Base-by-base conservation (phyloP, 768 basidiomycete species). In the Calocybe cyanea region DNA sequence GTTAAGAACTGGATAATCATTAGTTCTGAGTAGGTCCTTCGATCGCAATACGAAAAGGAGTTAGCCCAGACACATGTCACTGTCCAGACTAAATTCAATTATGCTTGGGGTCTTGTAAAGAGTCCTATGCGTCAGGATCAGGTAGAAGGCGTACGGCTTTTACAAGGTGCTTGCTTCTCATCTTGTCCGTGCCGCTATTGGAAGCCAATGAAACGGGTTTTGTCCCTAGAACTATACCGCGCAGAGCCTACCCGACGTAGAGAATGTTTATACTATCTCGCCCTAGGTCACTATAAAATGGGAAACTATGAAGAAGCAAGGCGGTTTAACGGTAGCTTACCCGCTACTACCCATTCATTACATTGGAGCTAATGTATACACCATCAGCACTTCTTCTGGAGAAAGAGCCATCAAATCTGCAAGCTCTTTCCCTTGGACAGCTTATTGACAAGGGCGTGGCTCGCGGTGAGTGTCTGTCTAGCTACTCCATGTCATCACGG, bases 51-150 rank as follows among this genome's bases (percentile, higher is more conserved):
- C 67, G 80, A 91, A 74, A 92, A 84, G 64, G 95, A 99, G 63
- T 71, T 81, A 15, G 72, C 78, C 0, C 85, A 92, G 52, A 76
- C 81, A 40, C 92, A 95, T 64, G 78, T 96, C 48, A 92, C 91
- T 8, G 78, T 85, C 6, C 96, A 99, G 69, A 95, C 93, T 32
- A 94, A 92, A 63, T 99, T 99, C 73, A 98, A 98, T 70, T 94
- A 87, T 65, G 81, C 91, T 32, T 96, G 95, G 95, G 95, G 95
- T 2, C 73, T 95, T 24, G 90, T 98, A 42, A 98, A 98, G 73
- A 91, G 89, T 57, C 88, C 87, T 10, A 65, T 80, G 55, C 77
- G 80, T 33, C 85, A 89, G 23, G 78, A 96, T 57, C 93, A 98
- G 59, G 88, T 87, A 0, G 89, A 96, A 60, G 96, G 96, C 17